Conservation (phyloP, 2,329 filamentous ascomycete genomes). For the Fusarium pilosicola region DNA sequence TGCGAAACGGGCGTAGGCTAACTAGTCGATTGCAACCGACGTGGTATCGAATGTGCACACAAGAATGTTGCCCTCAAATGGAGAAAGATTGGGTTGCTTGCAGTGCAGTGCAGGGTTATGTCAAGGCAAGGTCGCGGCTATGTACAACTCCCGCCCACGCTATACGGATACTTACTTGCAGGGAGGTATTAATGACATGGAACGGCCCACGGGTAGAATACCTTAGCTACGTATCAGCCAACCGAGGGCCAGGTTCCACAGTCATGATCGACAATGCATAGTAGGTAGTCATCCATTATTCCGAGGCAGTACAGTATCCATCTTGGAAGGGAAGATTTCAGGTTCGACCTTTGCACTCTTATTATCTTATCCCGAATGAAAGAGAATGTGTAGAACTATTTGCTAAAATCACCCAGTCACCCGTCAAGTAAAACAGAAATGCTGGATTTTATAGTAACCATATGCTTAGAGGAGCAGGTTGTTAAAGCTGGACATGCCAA, state of each 20-base stretch:
- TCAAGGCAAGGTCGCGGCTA: background rate
- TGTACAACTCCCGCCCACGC: background rate
- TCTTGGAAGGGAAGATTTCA: too few relatives aligned
- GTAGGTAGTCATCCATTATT: background rate
- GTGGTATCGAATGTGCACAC: background rate
- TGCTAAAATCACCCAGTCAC: background rate
- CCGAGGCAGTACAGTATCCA: background rate
- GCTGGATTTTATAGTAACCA: background rate
- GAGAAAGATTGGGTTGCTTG: background rate
- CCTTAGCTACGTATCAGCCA: background rate
- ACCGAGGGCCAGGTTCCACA: background rate
- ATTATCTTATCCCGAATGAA: background rate
- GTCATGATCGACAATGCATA: constrained; percentile 3
- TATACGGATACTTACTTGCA: background rate
- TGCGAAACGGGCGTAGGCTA: background rate
- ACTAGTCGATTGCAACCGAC: background rate
- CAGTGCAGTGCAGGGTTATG: background rate
- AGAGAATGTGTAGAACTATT: background rate
- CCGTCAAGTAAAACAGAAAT: background rate
- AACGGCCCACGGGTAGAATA: background rate
- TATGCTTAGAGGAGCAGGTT: background rate
- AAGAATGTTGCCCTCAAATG: background rate
- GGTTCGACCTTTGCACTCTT: too few relatives aligned
- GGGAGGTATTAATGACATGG: background rate
- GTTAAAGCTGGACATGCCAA: background rate